Evolutionary conservation across 352 stramenopile species (phyloP), one percentile per base, ranked within the genome.

Genomic region (Phytophthora foliorum): DNA sequence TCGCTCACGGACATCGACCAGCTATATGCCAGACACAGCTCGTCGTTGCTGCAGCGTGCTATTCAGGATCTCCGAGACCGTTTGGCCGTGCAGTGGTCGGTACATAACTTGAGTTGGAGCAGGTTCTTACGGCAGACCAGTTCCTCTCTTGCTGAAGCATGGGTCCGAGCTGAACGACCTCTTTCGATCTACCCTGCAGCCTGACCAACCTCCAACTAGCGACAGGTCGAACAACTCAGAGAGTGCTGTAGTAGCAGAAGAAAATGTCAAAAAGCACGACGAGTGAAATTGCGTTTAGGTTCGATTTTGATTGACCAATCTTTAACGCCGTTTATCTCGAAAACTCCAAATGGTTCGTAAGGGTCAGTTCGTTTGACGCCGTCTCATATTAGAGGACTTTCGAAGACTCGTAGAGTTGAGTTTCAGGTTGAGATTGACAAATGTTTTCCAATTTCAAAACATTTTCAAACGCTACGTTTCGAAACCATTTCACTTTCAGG

Each of bases 61-160:
- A n/a, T 69, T 0, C 46, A 24, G 3, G 63, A 73, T 16, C 63
- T 86, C 9, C 45, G 60, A 8, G 46, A 17, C 16, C 73, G 77
- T 38, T 65, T 78, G 24, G 62, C 45, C 8, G 61, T 82, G 0
- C 80, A 86, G 41, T 90, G 82, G 82, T 78, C 71, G 9, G 46
- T 36, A 4, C 14, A 60, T 4, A 58, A 29, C 51, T 81, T 27
- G 49, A 66, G 10, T 38, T 82, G 14, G 70, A 82, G 45, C 67
- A 80, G 21, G 21, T 78, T 44, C 61, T 86, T 44, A 38, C 38
- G 6, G 57, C 57, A 17, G 62, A 27, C 60, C 64, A 5, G 8
- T 69, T 39, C 11, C 36, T 24, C 36, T 69, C 17, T 29, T 73
- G 27, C 36, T 74, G 13, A 22, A 59, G 14, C 42, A 67, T 11